These are phyloP conservation scores for Penicillium occitanis DNA, from an alignment of 2,329 filamentous ascomycete species.

Conservation along the genomic window DNA sequence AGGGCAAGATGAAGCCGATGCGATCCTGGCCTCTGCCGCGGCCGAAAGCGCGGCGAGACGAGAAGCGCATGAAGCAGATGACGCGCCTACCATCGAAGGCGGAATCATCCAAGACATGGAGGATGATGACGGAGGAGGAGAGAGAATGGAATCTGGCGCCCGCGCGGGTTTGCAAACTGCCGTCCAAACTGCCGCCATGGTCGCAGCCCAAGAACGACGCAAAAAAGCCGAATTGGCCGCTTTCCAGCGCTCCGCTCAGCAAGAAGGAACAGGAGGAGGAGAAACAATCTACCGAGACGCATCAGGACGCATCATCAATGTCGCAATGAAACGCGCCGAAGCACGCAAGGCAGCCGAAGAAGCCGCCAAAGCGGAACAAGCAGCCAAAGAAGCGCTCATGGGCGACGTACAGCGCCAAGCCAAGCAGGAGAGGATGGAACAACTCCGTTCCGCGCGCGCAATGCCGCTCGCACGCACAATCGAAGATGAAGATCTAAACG, in stretches of 20 bases:
- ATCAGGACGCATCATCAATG: conserved; percentile 88
- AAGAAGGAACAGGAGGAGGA: conserved; percentile 39
- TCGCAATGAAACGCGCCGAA: conserved; percentile 86
- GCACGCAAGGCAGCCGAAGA: conserved; percentile 76
- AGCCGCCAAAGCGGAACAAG: conserved; percentile 62
- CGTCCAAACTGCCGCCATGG: conserved; percentile 69
- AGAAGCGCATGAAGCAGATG: conserved; percentile 51
- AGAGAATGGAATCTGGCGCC: conserved; percentile 84
- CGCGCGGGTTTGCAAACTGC: conserved; percentile 85
- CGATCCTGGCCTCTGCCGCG: conserved; percentile 71
- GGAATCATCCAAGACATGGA: conserved; percentile 26
- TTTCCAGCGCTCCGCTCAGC: conserved; percentile 20
- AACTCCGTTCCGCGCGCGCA: conserved; percentile 75
- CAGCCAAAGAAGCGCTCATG: conserved; percentile 68
- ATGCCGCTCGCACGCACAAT: conserved; percentile 75
- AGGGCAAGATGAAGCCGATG: conserved; percentile 69
- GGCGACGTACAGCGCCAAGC: conserved; percentile 77
- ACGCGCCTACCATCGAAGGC: conserved; percentile 45
- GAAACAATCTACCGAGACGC: conserved; percentile 96
- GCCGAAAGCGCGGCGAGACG: conserved; percentile 61
- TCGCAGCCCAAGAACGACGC: conserved; percentile 62
- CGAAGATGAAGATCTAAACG: conserved; percentile 87
- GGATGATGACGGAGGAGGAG: conserved; percentile 33
- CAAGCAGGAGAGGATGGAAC: conserved; percentile 62
- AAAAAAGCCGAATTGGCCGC: conserved; percentile 49